Base-by-base conservation (phyloP, 495 filamentous ascomycete species). In the Hypoxylon subgilvum region DNA sequence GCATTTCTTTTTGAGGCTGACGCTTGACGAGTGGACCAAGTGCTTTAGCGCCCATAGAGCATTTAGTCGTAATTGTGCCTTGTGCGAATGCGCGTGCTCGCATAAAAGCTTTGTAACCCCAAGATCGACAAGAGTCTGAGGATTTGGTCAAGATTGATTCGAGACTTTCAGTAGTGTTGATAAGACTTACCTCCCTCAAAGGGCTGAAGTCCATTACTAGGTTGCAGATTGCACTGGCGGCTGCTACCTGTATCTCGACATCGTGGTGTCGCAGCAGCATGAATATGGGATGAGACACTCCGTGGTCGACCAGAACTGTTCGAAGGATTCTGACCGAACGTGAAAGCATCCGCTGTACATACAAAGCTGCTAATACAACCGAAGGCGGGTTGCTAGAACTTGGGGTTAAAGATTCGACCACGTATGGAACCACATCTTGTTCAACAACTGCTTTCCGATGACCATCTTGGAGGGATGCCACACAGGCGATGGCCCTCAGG, bases 11-110 rank as follows among this genome's bases (percentile, higher is more conserved):
- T 92, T 94, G 44, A 88, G 76, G 12, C 87, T 82, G 40, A 85
- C 84, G 17, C 81, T 75, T 1, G 88, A 82, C 22, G 82, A 80
- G 35, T 84, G 78, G 5, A 94, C 86, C 22, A 96, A 73, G 72
- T 96, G 90, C 65, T 97, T 97, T 39, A 98, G 77, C 14, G 91
- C 91, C 94, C 94, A 97, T 7, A 98, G 71, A 6, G 91, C 89
- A 57, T 91, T 89, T 9, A 94, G 77, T 38, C 88, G 82, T 32
- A 97, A 71, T 18, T 83, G 84, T 4, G 85, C 78, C 64, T 90
- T 86, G 48, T 80, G 74, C 2, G 88, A 91, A 69, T 88, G 89
- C 0, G 92, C 91, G 67, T 96, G 90, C 63, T 89, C 84, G 60
- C 91, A 96, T 3, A 97, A 73, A 3, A 87, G 81, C 43, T 86